Evolutionary conservation across 176 grass and related monocot genomes (phyloP).

Genomic region (Hordeum vulgare): MorexV3_pseudomolecules_assembly NC_058519.1:200023121-200023620

Average conservation of each 20-base stretch:
- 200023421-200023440: background rate
- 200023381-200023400: slow-evolving; percentile 34
- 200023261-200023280: background rate
- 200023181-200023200: slow-evolving; percentile 29
- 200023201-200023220: slow-evolving; percentile 5
- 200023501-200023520: background rate
- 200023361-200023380: slow-evolving; percentile 27
- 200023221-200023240: slow-evolving; percentile 58
- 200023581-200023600: background rate
- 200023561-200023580: background rate
- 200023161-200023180: background rate
- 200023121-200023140: slow-evolving; percentile 54
- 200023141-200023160: slow-evolving; percentile 13
- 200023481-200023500: background rate
- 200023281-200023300: slow-evolving; percentile 1
- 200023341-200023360: slow-evolving; percentile 35
- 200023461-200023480: background rate
- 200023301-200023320: slow-evolving; percentile 22
- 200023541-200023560: background rate
- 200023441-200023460: background rate
- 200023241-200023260: slow-evolving; percentile 28
- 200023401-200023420: slow-evolving; percentile 6
- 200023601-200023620: background rate
- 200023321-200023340: background rate
- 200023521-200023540: background rate